These are phyloP conservation scores for Castanea mollissima DNA, from an alignment of 306 rosid genomes.

Conservation along the genomic window DNA sequence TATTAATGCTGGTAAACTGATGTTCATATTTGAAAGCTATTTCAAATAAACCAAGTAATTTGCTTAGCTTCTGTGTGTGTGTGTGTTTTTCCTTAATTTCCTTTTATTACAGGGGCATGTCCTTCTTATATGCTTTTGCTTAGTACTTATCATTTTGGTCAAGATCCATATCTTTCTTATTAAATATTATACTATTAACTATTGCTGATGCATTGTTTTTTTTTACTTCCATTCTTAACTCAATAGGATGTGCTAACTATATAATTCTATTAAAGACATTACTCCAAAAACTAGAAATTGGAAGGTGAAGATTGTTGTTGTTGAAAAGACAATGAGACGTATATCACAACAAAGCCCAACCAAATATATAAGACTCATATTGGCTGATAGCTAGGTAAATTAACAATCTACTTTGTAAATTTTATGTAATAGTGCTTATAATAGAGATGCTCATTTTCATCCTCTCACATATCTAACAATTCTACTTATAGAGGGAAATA, in stretches of 20 bases:
- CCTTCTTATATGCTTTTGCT: no score
- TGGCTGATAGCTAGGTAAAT: neutral
- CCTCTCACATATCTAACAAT: no score
- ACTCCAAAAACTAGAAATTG: neutral
- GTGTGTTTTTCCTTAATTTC: no score
- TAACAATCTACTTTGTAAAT: neutral
- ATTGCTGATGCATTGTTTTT: no score
- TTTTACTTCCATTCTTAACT: no score
- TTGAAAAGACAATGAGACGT: neutral
- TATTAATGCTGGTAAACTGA: neutral
- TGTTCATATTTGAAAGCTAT: neutral
- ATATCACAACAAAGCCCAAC: neutral
- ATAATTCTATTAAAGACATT: neutral
- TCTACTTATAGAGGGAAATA: no score
- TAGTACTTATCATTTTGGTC: no score
- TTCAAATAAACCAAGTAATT: neutral
- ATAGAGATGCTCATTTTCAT: no score
- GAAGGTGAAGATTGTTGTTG: neutral
- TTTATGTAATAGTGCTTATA: no score
- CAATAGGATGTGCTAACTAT: neutral
- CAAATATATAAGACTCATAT: neutral
- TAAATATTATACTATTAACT: no score
- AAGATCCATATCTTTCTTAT: no score
- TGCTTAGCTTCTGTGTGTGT: neutral
- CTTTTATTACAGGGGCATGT: no score